A percentile compares a stretch with the other conserved stretches of the same genome.
Evolutionary conservation across 169 alveolate species (phyloP).

Genomic region (Plasmodium gallinaceum): DNA sequence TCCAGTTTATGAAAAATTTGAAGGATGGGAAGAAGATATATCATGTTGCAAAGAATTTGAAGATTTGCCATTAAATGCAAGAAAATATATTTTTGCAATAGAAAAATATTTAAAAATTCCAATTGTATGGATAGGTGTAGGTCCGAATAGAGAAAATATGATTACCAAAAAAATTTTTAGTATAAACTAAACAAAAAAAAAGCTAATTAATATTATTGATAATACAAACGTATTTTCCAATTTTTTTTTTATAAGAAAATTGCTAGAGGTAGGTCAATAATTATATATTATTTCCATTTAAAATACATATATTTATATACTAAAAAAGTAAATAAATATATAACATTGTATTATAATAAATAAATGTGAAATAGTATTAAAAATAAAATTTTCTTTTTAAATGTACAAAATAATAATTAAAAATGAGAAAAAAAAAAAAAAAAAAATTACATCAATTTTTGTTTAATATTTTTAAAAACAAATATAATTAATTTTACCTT

Average conservation of each 20-base stretch:
- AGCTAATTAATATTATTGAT: neutral
- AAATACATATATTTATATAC: neutral
- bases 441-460: too few relatives aligned
- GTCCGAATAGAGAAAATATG: conserved; percentile 90
- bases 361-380: too few relatives aligned
- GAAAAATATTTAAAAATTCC: conserved; percentile 87
- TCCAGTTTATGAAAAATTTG: conserved; percentile 90
- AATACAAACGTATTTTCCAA: neutral
- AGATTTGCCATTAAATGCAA: conserved; percentile 90
- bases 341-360: too few relatives aligned
- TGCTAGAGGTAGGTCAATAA: too few relatives aligned
- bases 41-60: conserved; percentile 84
- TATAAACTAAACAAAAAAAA: neutral
- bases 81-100: conserved; percentile 87
- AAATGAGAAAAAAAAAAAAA: too few relatives aligned
- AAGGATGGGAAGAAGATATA: conserved; percentile 93
- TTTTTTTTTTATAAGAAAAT: neutral
- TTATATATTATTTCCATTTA: neutral
- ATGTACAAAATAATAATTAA: too few relatives aligned
- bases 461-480: too few relatives aligned
- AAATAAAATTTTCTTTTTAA: too few relatives aligned
- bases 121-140: conserved; percentile 93
- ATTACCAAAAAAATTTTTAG: conserved; percentile 52
- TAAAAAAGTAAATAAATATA: neutral
- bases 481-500: too few relatives aligned